These are phyloP conservation scores for Cucumis sativus DNA, from an alignment of 306 rosid genomes.

Conservation along the genomic window DNA sequence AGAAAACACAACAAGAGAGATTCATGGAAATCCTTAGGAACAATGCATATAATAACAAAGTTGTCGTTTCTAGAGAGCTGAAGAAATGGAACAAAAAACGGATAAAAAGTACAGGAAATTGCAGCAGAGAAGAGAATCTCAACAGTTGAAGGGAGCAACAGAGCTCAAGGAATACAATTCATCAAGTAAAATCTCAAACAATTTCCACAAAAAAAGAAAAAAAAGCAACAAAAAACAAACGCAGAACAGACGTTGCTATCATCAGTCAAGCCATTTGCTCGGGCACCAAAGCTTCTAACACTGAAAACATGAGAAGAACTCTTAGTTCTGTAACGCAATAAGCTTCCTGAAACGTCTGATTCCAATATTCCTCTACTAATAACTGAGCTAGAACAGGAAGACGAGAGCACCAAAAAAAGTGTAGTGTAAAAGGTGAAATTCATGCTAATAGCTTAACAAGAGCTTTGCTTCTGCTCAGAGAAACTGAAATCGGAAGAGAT, in stretches of 20 bases:
- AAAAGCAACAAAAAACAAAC: not conserved
- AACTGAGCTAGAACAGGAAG: slow-evolving; percentile 13
- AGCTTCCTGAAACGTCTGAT: slow-evolving; percentile 6
- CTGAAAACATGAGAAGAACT: slow-evolving; percentile 12
- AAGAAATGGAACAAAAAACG: not conserved
- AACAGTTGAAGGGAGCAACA: not conserved
- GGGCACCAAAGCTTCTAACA: slow-evolving; percentile 36
- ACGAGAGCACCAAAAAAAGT: slow-evolving; percentile 12
- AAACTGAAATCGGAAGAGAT: not conserved
- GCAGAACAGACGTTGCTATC: slow-evolving; percentile 21
- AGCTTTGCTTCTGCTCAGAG: not conserved
- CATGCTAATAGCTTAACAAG: slow-evolving; percentile 4
- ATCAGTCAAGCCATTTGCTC: slow-evolving; percentile 30
- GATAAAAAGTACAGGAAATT: not conserved
- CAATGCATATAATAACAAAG: not conserved
- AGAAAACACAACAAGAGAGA: not conserved
- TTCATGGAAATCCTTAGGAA: not conserved
- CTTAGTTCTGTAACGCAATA: not conserved
- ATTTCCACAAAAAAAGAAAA: not conserved
- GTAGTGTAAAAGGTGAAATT: slow-evolving; percentile 8
- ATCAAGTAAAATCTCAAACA: not conserved
- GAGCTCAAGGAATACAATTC: not conserved
- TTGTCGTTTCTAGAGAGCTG: not conserved
- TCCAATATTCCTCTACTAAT: slow-evolving; percentile 1
- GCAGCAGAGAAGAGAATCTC: not conserved